These are phyloP conservation scores for Fomes fomentarius DNA, from an alignment of 1,284 basidiomycete species.

Conservation along the genomic window DNA sequence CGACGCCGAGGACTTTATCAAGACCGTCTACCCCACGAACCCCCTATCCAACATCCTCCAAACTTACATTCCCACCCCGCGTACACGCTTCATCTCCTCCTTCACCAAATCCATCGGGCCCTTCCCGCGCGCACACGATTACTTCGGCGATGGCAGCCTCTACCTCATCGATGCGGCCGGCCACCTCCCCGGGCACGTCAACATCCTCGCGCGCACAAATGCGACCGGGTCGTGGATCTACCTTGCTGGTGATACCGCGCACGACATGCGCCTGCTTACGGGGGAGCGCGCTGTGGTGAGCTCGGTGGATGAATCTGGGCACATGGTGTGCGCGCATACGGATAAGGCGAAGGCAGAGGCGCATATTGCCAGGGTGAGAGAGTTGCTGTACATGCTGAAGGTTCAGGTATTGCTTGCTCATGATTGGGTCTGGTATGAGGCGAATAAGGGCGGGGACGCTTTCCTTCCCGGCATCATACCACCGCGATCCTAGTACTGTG, in stretches of 20 bases:
- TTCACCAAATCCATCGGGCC: slow-evolving; percentile 43
- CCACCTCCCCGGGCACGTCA: slow-evolving; percentile 55
- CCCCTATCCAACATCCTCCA: too few species aligned
- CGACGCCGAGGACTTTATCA: too few species aligned
- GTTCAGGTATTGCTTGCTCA: too few species aligned
- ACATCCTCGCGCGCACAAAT: slow-evolving; percentile 57
- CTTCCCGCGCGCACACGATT: slow-evolving; percentile 54
- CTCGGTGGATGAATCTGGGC: slow-evolving; percentile 25
- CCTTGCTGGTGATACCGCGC: slow-evolving; percentile 57
- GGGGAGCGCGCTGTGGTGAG: slow-evolving; percentile 45
- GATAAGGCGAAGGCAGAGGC: slow-evolving; percentile 43
- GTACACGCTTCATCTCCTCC: slow-evolving; percentile 30
- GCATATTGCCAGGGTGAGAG: slow-evolving; percentile 11
- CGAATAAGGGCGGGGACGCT: too few species aligned
- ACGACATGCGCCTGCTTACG: slow-evolving; percentile 54
- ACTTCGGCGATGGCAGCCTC: slow-evolving; percentile 57
- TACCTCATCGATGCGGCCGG: slow-evolving; percentile 60
- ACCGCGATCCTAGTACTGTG: slow-evolving; percentile 1
- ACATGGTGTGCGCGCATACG: slow-evolving; percentile 42
- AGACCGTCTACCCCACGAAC: slow-evolving; percentile 26
- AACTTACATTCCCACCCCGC: too few species aligned
- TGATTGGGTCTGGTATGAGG: slow-evolving; percentile 30
- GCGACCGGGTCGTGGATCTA: slow-evolving; percentile 56
- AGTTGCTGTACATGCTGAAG: too few species aligned
- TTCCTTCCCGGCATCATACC: slow-evolving; percentile 23